Percentiles rank a stretch among this genome's conserved stretches.
Conservation (phyloP, 306 rosid genomes). For the Crataegus laevigata region DNA sequence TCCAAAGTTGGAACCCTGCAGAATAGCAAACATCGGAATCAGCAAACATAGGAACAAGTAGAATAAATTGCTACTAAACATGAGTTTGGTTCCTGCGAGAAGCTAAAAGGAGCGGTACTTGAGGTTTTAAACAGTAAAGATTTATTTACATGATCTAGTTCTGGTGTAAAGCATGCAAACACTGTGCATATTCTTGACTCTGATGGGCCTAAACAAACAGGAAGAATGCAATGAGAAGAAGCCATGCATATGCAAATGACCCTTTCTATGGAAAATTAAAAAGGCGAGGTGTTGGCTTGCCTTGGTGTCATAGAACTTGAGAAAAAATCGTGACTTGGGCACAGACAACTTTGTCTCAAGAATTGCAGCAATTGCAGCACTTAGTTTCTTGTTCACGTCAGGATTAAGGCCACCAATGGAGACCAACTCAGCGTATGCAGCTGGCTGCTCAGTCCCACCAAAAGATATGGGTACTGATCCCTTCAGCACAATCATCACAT, state of each 20-base stretch:
- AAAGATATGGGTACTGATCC: constrained; percentile 89
- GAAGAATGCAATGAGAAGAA: constrained; percentile 61
- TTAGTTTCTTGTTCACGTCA: constrained; percentile 77
- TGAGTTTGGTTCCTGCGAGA: constrained; percentile 5
- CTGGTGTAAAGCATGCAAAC: constrained; percentile 93
- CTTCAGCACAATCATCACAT: constrained; percentile 91
- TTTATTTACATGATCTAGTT: constrained; percentile 73
- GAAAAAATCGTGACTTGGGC: constrained; percentile 71
- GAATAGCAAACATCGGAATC: constrained; percentile 25
- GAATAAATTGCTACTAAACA: constrained; percentile 1
- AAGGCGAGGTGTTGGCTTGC: constrained; percentile 42
- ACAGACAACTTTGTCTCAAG: constrained; percentile 84
- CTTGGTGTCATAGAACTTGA: constrained; percentile 82
- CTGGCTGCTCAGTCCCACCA: constrained; percentile 86
- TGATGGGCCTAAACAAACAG: constrained; percentile 68
- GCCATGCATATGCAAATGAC: constrained; percentile 19
- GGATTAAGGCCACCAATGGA: constrained; percentile 88
- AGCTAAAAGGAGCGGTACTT: constrained; percentile 13
- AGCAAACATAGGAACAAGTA: constrained; percentile 1
- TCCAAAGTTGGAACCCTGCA: constrained; percentile 90
- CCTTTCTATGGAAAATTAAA: constrained; percentile 16
- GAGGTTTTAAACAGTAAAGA: constrained; percentile 35
- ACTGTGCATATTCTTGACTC: constrained; percentile 80
- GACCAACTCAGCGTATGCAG: constrained; percentile 92
- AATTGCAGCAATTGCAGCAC: constrained; percentile 71